A percentile compares a stretch with the other conserved stretches of the same genome.
These are phyloP conservation scores for Calonectria leucothoes DNA, from an alignment of 2,329 filamentous ascomycete genomes.

Conservation along the genomic window DNA sequence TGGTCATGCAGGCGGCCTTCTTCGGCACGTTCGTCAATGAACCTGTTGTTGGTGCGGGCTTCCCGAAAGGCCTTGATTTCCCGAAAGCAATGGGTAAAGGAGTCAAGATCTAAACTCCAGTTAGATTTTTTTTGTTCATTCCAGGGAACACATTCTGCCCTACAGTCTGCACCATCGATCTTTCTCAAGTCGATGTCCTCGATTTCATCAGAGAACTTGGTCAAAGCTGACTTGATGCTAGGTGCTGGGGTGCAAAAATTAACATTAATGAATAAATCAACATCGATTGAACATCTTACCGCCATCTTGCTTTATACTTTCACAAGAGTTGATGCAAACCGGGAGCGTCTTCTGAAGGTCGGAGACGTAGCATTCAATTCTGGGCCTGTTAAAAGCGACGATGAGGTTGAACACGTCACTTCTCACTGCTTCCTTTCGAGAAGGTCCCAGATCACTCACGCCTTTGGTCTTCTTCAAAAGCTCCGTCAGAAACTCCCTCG, in stretches of 20 bases:
- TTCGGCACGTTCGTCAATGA: conserved; percentile 22
- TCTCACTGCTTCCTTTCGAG: rapidly evolving
- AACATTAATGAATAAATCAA: neutral
- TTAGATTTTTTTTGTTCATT: neutral
- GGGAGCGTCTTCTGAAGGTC: conserved; percentile 11
- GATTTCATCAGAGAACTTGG: neutral
- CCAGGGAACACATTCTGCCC: neutral
- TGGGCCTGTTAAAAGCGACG: conserved; percentile 34
- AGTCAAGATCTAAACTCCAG: conserved; percentile 10
- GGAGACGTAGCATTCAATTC: conserved; percentile 31
- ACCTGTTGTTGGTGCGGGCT: neutral
- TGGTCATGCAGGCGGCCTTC: conserved; percentile 30
- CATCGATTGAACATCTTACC: neutral
- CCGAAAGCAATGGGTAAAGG: neutral
- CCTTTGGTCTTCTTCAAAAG: conserved; percentile 27
- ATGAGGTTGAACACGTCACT: conserved; percentile 24
- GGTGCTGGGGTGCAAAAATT: neutral
- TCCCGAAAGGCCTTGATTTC: conserved; percentile 22
- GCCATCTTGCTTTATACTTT: neutral
- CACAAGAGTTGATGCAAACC: conserved; percentile 28
- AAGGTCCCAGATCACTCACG: neutral
- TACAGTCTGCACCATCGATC: neutral
- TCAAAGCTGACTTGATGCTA: neutral
- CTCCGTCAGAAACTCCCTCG: conserved; percentile 14
- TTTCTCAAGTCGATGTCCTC: neutral